Percentiles rank a stretch among this genome's conserved stretches.
These are phyloP conservation scores for Ophiostoma populinum DNA, from an alignment of 2,329 filamentous ascomycete genomes.

Conservation along the genomic window DNA sequence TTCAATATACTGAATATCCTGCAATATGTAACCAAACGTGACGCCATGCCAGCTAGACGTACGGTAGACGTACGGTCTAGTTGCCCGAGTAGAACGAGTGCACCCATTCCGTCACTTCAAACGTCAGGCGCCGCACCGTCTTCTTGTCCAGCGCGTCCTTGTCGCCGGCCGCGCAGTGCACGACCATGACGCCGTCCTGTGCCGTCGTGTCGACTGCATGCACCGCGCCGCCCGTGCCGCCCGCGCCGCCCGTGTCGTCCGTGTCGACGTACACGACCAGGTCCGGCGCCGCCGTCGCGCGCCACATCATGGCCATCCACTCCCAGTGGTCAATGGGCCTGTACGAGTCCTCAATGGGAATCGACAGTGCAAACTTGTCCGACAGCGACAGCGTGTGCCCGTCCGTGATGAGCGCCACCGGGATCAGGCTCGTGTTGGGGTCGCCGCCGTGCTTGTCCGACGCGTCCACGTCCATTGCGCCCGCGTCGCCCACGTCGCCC, in stretches of 20 bases:
- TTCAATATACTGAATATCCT: neutral
- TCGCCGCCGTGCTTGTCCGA: neutral
- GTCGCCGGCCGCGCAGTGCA: constrained; percentile 19
- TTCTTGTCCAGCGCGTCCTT: constrained; percentile 39
- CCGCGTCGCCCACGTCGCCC: neutral
- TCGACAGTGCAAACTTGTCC: constrained; percentile 54
- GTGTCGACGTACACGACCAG: constrained; percentile 45
- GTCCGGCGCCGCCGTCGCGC: constrained; percentile 68
- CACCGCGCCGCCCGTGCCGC: neutral
- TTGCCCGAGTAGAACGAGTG: constrained; percentile 19
- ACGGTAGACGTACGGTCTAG: too few relatives aligned
- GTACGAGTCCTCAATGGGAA: constrained; percentile 64
- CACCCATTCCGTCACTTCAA: constrained; percentile 79
- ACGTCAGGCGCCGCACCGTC: constrained; percentile 57
- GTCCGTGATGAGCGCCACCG: constrained; percentile 58
- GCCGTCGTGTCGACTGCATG: constrained; percentile 28
- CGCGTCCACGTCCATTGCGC: neutral
- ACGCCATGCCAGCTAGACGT: too few relatives aligned
- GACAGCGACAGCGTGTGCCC: constrained; percentile 67
- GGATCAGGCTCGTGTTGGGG: neutral
- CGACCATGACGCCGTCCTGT: constrained; percentile 28
- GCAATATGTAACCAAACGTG: neutral
- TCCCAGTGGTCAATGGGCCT: constrained; percentile 85
- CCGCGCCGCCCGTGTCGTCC: neutral
- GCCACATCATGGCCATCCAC: constrained; percentile 91